These are phyloP conservation scores for Cyathus striatus DNA, from an alignment of 768 basidiomycete genomes.

Conservation along the genomic window DNA sequence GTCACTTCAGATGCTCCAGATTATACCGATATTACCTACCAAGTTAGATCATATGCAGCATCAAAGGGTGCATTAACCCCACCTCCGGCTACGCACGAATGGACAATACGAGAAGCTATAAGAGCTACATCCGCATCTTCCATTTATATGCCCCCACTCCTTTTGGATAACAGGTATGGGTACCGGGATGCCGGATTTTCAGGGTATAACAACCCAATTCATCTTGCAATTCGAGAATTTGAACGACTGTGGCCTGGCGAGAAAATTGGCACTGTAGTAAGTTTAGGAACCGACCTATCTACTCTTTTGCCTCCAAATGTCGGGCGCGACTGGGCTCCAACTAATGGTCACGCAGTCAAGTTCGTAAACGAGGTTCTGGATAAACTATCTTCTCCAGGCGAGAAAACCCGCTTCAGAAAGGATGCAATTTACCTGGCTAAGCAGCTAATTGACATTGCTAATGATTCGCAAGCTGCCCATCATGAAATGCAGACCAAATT, in stretches of 20 bases:
- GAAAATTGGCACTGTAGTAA: constrained; percentile 8
- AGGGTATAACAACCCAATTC: constrained; percentile 17
- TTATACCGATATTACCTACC: constrained; percentile 14
- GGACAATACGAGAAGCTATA: constrained; percentile 15
- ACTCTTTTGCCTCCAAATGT: constrained; percentile 6
- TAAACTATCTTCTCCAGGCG: constrained; percentile 1
- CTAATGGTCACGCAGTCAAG: constrained; percentile 6
- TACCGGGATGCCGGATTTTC: constrained; percentile 18
- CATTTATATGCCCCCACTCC: constrained; percentile 11
- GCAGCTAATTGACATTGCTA: constrained; percentile 8
- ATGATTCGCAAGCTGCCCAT: constrained; percentile 11
- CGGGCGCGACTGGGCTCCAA: constrained; percentile 9
- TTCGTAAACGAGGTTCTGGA: constrained; percentile 8
- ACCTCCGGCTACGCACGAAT: constrained; percentile 8
- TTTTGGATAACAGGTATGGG: constrained; percentile 8
- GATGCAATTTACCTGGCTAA: constrained; percentile 10
- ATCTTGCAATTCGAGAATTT: constrained; percentile 9
- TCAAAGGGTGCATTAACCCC: constrained; percentile 4
- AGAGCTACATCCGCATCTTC: constrained; percentile 12
- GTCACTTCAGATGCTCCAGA: constrained; percentile 14
- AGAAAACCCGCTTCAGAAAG: constrained; percentile 1
- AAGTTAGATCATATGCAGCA: constrained; percentile 16
- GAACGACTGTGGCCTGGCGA: constrained; percentile 12
- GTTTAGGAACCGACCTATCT: constrained; percentile 11
- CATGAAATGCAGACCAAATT: neutral